Conservation (phyloP, 768 basidiomycete species). For the Gloeopeniophorella convolvens region DNA sequence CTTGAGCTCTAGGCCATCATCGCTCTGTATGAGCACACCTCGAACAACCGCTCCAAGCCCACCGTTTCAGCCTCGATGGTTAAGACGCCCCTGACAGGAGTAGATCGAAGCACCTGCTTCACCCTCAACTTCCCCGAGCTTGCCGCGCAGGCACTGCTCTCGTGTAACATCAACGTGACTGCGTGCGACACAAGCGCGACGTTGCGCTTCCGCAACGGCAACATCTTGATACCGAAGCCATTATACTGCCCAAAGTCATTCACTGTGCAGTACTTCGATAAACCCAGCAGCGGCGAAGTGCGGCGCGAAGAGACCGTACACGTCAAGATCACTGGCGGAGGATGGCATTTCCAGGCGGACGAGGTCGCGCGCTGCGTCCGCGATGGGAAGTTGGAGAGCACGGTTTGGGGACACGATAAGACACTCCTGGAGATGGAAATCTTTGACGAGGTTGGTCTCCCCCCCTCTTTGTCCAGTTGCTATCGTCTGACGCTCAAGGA, state of each 20-base stretch:
- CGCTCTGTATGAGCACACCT: slow-evolving; percentile 70
- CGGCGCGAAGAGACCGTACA: slow-evolving; percentile 51
- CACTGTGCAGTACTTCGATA: slow-evolving; percentile 54
- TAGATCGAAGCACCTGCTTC: slow-evolving; percentile 74
- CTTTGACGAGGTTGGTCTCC: slow-evolving; percentile 65
- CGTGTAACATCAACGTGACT: slow-evolving; percentile 56
- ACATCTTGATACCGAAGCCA: slow-evolving; percentile 55
- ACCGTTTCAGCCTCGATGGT: slow-evolving; percentile 66
- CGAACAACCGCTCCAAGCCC: slow-evolving; percentile 56
- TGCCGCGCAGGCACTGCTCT: slow-evolving; percentile 65
- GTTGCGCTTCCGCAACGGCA: slow-evolving; percentile 72
- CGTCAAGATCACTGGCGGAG: slow-evolving; percentile 33
- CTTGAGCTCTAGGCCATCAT: slow-evolving; percentile 62
- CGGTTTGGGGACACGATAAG: slow-evolving; percentile 71
- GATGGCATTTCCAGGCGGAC: slow-evolving; percentile 85
- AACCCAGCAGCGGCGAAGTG: slow-evolving; percentile 36
- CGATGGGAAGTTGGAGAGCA: slow-evolving; percentile 68
- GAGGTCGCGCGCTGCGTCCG: slow-evolving; percentile 76
- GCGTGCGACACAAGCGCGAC: slow-evolving; percentile 44
- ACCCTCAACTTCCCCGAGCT: slow-evolving; percentile 63
- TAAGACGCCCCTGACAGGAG: slow-evolving; percentile 69
- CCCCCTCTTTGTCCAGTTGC: not conserved
- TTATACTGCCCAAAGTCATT: slow-evolving; percentile 63
- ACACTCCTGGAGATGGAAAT: slow-evolving; percentile 76
- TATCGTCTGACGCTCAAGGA: not conserved